Conservation (phyloP, 495 filamentous ascomycete genomes). For the Schizothecium vesticola region DNA sequence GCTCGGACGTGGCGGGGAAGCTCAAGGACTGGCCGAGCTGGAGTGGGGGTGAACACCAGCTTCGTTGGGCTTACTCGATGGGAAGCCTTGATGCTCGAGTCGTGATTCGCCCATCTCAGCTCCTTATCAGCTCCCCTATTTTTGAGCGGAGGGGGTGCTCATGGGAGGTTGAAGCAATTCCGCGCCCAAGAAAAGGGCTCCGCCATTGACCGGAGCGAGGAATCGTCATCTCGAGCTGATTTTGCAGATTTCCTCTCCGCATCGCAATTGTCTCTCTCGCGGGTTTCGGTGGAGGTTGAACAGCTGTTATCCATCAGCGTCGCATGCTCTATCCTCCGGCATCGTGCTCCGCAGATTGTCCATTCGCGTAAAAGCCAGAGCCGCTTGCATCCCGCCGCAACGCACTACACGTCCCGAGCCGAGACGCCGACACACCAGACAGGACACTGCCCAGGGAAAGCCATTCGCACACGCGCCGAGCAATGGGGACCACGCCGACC, state of each 20-base stretch:
- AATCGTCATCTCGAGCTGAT: background rate
- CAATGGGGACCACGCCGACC: background rate
- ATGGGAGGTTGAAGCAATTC: background rate
- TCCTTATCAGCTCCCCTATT: background rate
- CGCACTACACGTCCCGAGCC: background rate
- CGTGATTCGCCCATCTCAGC: background rate
- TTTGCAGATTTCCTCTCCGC: background rate
- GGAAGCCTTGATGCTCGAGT: background rate
- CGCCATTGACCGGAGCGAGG: background rate
- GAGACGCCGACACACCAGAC: background rate
- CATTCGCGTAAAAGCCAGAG: background rate
- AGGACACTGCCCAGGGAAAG: background rate
- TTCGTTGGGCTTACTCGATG: background rate
- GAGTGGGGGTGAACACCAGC: background rate
- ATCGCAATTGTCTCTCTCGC: background rate
- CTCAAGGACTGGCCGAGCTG: background rate
- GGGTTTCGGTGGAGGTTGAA: background rate
- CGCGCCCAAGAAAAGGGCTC: background rate
- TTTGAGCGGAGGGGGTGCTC: background rate
- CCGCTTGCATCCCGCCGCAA: background rate
- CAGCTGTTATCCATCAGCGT: background rate
- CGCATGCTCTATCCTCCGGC: background rate
- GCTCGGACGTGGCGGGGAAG: background rate
- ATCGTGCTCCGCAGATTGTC: background rate
- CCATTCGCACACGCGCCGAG: background rate